These are phyloP conservation scores for Entoloma clypeatum DNA, from an alignment of 1,284 basidiomycete species.

Conservation along the genomic window DNA sequence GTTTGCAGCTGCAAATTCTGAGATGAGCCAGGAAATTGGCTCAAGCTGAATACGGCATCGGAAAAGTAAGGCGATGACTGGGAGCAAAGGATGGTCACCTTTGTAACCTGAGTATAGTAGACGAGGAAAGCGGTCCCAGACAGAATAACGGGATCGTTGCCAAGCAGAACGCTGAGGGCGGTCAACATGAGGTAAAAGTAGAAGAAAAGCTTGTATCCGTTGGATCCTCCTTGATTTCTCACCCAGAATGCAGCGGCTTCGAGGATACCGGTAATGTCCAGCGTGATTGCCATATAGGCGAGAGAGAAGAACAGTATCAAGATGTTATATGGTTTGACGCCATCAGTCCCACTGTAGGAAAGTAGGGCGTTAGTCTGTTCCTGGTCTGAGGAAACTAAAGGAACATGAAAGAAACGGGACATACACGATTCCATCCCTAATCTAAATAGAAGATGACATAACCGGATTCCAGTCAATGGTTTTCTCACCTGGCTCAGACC, in stretches of 20 bases:
- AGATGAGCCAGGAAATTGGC: conserved; percentile 46
- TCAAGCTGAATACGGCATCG: conserved; percentile 40
- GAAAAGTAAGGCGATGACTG: background rate
- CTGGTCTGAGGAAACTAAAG: conserved; percentile 1
- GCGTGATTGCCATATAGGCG: conserved; percentile 91
- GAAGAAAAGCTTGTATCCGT: conserved; percentile 69
- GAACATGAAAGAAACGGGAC: no score
- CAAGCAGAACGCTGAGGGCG: conserved; percentile 73
- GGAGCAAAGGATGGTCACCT: conserved; percentile 15
- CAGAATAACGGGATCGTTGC: conserved; percentile 88
- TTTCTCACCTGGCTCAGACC: conserved; percentile 23
- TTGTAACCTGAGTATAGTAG: conserved; percentile 27
- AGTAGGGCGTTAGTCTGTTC: conserved; percentile 21
- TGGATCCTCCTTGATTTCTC: conserved; percentile 69
- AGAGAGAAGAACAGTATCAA: conserved; percentile 90
- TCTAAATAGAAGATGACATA: conserved; percentile 26
- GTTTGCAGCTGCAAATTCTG: conserved; percentile 72
- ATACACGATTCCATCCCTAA: conserved; percentile 67
- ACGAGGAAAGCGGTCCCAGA: conserved; percentile 54
- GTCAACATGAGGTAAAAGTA: conserved; percentile 83
- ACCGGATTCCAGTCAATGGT: background rate
- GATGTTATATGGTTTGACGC: conserved; percentile 89
- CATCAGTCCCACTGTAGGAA: conserved; percentile 38
- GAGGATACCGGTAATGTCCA: conserved; percentile 88
- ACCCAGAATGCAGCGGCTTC: conserved; percentile 88